These are phyloP conservation scores for Lagerstroemia speciosa DNA, from an alignment of 345 rosid species.

Conservation along the genomic window DNA sequence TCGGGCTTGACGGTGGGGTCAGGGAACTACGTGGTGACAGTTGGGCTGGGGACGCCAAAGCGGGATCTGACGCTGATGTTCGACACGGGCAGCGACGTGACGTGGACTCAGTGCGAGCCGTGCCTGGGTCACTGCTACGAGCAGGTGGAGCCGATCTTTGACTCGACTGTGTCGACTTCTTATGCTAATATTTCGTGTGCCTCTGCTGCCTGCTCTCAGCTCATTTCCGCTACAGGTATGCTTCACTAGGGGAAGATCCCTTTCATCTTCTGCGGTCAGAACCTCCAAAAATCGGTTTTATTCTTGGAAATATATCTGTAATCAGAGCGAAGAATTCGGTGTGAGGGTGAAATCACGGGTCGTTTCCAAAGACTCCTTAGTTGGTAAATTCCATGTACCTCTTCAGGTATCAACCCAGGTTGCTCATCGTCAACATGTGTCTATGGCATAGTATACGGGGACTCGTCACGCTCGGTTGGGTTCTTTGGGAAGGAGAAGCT, in stretches of 20 bases:
- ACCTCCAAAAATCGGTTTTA: too few relatives aligned
- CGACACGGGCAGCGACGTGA: constrained; percentile 21
- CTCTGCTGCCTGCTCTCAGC: background rate
- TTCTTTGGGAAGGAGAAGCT: constrained; percentile 10
- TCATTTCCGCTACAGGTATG: background rate
- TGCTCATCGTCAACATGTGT: constrained; percentile 15
- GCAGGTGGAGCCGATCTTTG: constrained; percentile 15
- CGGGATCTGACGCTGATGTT: constrained; percentile 10
- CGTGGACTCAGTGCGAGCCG: constrained; percentile 30
- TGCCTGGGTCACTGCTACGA: constrained; percentile 11
- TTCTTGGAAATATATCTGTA: too few relatives aligned
- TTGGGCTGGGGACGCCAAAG: constrained; percentile 21
- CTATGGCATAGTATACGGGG: constrained; percentile 15
- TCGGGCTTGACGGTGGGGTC: background rate
- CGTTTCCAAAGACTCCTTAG: background rate
- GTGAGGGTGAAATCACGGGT: background rate
- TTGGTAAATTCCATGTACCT: too few relatives aligned
- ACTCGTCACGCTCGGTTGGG: constrained; percentile 8
- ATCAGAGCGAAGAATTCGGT: too few relatives aligned
- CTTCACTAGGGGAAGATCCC: too few relatives aligned
- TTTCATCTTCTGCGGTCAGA: too few relatives aligned
- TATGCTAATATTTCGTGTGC: constrained; percentile 11
- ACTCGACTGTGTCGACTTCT: constrained; percentile 17
- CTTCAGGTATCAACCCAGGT: background rate
- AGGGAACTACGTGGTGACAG: constrained; percentile 11